Percentiles rank a stretch among this genome's conserved stretches.
These are phyloP conservation scores for Pseudogymnoascus sp. DNA, from an alignment of 2,329 filamentous ascomycete genomes.

Conservation along the genomic window DNA sequence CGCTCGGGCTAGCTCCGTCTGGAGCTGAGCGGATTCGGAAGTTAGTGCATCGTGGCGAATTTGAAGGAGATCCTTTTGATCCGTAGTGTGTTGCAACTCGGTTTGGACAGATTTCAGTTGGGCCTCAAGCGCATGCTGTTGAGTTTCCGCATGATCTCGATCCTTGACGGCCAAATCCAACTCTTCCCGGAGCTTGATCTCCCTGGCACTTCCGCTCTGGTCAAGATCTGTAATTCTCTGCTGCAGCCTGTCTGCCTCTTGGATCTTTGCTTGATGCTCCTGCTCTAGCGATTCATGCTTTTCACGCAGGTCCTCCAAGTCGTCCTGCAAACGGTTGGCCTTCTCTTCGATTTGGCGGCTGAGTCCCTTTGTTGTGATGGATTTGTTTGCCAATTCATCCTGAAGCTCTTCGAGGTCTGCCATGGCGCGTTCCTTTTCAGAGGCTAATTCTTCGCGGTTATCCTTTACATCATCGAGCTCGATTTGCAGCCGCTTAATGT, in stretches of 20 bases:
- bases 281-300: conserved; percentile 35
- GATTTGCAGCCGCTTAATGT: conserved; percentile 45
- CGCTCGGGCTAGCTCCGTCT: conserved; percentile 50
- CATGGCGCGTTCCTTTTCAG: conserved; percentile 51
- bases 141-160: conserved; percentile 29
- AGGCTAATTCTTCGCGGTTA: conserved; percentile 45
- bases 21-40: conserved; percentile 58
- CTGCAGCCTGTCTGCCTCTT: conserved; percentile 33
- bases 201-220: conserved; percentile 24
- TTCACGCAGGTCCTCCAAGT: conserved; percentile 48
- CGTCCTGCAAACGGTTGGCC: conserved; percentile 56
- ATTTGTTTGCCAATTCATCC: conserved; percentile 73
- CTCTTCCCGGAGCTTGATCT: conserved; percentile 37
- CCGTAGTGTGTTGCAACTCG: conserved; percentile 50
- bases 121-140: conserved; percentile 35
- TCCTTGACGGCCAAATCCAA: conserved; percentile 32
- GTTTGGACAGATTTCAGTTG: conserved; percentile 50
- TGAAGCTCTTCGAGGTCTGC: conserved; percentile 58
- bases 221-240: conserved; percentile 34
- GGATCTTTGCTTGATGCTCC: conserved; percentile 37
- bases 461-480: conserved; percentile 49
- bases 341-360: conserved; percentile 71
- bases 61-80: conserved; percentile 64
- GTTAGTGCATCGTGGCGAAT: conserved; percentile 60
- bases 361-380: conserved; percentile 65